Evolutionary conservation across 805 yeast species (phyloP), one percentile per base, ranked within the genome.

Genomic region (Lachancea dasiensis): DNA sequence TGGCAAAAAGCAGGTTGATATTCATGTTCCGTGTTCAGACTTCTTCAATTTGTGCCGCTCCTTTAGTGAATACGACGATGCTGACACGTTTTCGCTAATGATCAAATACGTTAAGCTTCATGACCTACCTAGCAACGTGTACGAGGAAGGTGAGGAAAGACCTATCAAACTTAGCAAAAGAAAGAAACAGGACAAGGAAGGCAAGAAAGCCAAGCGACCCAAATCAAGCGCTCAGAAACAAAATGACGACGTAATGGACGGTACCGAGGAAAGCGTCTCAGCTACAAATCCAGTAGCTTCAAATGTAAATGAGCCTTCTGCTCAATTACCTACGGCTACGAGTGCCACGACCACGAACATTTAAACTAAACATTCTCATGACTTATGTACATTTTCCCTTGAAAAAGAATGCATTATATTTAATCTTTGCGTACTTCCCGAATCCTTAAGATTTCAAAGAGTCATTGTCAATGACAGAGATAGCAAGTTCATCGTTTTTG

Each of bases 1-100:
- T 36, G 77, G 73, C 17, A 72, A 72, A 24, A 74, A 69, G 34
- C 75, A 79, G 50, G 70, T 89, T 49, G 95, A 87, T 58, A 81
- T 90, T 40, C 95, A 83, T 51, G 74, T 79, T 46, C 95, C 95
- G 14, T 89, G 97, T 56, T 73, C 85, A 15, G 97, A 92, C 44
- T 92, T 90, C 58, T 86, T 75, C 63, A 79, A 73, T 29, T 63
- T 86, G 6, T 86, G 97, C 61, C 79, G 85, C 46, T 71, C 76
- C 23, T 85, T 90, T 77, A 69, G 69, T 15, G 69, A 75, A 51
- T 74, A 81, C 47, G 81, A 76, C 37, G 73, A 76, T 30, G 60
- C 70, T 7, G 70, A 78, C 44, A 65, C 52, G 11, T 67, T 52
- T 51, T 67, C 77, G 17, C 67, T 90, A 44, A 69, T 74, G 39